These are phyloP conservation scores for Neurospora sp. DNA, from an alignment of 495 filamentous ascomycete species.

Conservation along the genomic window DNA sequence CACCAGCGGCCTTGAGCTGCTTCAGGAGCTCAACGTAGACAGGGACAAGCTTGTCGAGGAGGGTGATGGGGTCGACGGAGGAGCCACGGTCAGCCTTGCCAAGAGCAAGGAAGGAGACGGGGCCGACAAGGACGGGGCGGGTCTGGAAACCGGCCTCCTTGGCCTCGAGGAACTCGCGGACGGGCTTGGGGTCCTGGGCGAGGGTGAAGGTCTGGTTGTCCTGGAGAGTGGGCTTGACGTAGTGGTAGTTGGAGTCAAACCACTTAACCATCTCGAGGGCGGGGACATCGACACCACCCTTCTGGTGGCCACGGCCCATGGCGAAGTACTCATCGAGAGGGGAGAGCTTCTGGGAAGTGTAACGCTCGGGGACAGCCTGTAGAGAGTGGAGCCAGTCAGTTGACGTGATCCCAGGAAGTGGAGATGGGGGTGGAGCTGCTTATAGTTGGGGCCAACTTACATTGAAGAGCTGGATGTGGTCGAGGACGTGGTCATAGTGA, in stretches of 20 bases:
- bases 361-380: slow-evolving; percentile 80
- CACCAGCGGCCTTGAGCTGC: slow-evolving; percentile 90
- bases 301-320: slow-evolving; percentile 97
- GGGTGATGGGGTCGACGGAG: slow-evolving; percentile 79
- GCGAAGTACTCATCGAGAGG: slow-evolving; percentile 95
- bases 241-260: slow-evolving; percentile 99
- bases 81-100: slow-evolving; percentile 95
- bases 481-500: slow-evolving; percentile 95
- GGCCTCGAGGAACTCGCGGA: slow-evolving; percentile 88
- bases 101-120: slow-evolving; percentile 91
- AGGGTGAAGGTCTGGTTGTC: slow-evolving; percentile 95
- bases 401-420: background rate
- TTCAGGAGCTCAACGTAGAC: slow-evolving; percentile 83
- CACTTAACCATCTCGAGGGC: slow-evolving; percentile 99
- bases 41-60: slow-evolving; percentile 83
- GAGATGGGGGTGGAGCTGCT: background rate
- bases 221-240: slow-evolving; percentile 96
- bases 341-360: slow-evolving; percentile 74
- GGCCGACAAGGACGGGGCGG: slow-evolving; percentile 88
- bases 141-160: slow-evolving; percentile 91
- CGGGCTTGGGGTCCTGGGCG: slow-evolving; percentile 75
- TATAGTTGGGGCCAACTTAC: slow-evolving; percentile 40
- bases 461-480: slow-evolving; percentile 97
- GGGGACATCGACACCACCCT: slow-evolving; percentile 84
- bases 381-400: background rate